Conservation (phyloP, 176 grass and related monocot species). For the Panicum miliaceum region DNA sequence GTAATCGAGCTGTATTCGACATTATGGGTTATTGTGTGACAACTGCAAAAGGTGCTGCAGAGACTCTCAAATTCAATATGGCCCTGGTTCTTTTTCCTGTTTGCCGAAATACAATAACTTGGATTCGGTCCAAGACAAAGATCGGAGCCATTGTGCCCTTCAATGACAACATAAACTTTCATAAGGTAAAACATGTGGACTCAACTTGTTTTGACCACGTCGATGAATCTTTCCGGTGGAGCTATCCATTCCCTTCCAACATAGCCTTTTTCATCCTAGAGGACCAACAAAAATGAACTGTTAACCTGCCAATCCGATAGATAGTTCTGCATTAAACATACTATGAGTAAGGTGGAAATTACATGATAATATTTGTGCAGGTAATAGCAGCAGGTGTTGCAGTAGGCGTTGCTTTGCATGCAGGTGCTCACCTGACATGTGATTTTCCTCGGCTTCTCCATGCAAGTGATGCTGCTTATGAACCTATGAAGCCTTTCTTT, state of each 20-base stretch:
- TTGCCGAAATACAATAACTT: conserved; percentile 83
- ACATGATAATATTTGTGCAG: conserved; percentile 49
- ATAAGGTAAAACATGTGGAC: conserved; percentile 53
- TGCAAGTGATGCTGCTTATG: conserved; percentile 63
- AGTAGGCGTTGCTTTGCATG: conserved; percentile 78
- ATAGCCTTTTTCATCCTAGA: neutral
- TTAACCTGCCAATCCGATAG: neutral
- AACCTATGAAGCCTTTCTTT: conserved; percentile 84
- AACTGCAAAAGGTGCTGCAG: conserved; percentile 77
- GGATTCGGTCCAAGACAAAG: conserved; percentile 82
- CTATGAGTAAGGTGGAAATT: conserved; percentile 23
- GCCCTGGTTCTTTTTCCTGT: conserved; percentile 79
- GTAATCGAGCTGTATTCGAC: conserved; percentile 72
- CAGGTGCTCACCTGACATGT: conserved; percentile 76
- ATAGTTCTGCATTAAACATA: neutral
- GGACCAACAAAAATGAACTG: neutral
- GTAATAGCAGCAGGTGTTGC: conserved; percentile 83
- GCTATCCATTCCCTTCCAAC: conserved; percentile 3
- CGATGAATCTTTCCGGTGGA: neutral
- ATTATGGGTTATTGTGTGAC: conserved; percentile 88
- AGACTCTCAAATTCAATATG: conserved; percentile 93
- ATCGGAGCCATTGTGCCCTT: conserved; percentile 74
- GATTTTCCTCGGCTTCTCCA: conserved; percentile 87
- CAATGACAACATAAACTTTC: conserved; percentile 94
- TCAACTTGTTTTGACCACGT: neutral